A percentile compares a stretch with the other conserved stretches of the same genome.
phyloP scores from a whole-genome alignment of 73 alveolate species.

The Paramecium primaurelia region DNA sequence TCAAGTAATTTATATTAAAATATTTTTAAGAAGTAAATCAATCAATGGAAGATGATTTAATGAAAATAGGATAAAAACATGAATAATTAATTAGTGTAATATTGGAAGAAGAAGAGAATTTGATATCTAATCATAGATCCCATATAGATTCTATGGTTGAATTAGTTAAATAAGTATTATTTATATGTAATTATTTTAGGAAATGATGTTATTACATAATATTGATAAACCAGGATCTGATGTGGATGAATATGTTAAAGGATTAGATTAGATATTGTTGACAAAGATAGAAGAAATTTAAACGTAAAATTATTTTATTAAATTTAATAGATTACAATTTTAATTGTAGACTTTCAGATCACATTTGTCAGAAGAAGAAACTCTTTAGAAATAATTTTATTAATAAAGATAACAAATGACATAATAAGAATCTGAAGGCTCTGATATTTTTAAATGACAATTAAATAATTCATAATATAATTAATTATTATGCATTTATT shows the following conservation, averaged over 20 bases:
- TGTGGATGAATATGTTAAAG: constrained; percentile 92
- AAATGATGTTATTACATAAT: constrained; percentile 93
- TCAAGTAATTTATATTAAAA: not conserved
- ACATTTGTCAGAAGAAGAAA: constrained; percentile 53
- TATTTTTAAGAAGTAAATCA: constrained; percentile 33
- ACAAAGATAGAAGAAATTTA: constrained; percentile 79
- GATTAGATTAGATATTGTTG: constrained; percentile 85
- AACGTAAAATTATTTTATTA: not conserved
- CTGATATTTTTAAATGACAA: constrained; percentile 89
- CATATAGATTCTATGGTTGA: constrained; percentile 98
- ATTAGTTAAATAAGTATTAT: constrained; percentile 75
- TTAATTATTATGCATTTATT: not conserved
- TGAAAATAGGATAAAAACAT: constrained; percentile 79
- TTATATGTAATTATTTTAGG: constrained; percentile 47
- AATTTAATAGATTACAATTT: not conserved
- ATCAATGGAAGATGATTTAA: constrained; percentile 36
- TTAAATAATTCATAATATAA: constrained; percentile 20
- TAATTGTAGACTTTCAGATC: constrained; percentile 34
- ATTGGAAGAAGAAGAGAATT: constrained; percentile 97
- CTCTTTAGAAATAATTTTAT: constrained; percentile 49
- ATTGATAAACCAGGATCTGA: constrained; percentile 99
- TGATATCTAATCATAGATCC: constrained; percentile 88
- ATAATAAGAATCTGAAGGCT: constrained; percentile 68
- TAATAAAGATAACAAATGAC: constrained; percentile 61
- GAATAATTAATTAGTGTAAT: constrained; percentile 94